Evolutionary conservation across 768 basidiomycete genomes (phyloP).

Genomic region (Serendipita vermifera): DNA sequence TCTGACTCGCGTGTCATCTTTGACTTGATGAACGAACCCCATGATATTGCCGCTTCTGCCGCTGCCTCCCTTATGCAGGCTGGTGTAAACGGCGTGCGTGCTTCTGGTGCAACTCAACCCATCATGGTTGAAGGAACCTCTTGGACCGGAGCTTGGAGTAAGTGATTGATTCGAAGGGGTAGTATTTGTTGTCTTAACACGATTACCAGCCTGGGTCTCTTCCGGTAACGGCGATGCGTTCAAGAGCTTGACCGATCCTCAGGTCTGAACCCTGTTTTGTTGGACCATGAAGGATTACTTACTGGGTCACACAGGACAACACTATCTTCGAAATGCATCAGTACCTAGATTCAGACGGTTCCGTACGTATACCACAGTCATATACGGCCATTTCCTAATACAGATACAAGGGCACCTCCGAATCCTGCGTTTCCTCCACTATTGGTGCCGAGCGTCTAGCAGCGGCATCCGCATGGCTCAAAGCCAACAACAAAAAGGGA

Average conservation of each 20-base stretch:
- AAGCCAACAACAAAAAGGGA: slow-evolving; percentile 46
- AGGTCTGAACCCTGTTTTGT: slow-evolving; percentile 29
- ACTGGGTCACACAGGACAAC: background rate
- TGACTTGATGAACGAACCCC: slow-evolving; percentile 52
- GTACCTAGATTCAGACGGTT: slow-evolving; percentile 55
- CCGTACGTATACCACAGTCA: too few relatives aligned
- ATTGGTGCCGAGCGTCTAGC: slow-evolving; percentile 46
- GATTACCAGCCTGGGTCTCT: slow-evolving; percentile 34
- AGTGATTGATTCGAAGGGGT: slow-evolving; percentile 13
- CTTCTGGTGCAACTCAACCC: slow-evolving; percentile 42
- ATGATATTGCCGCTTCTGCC: slow-evolving; percentile 38
- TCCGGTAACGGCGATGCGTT: slow-evolving; percentile 45
- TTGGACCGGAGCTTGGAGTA: slow-evolving; percentile 50
- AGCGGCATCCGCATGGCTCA: slow-evolving; percentile 44
- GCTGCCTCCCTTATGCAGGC: slow-evolving; percentile 49
- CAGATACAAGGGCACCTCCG: slow-evolving; percentile 30
- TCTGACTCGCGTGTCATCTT: slow-evolving; percentile 39
- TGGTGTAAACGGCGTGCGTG: slow-evolving; percentile 50
- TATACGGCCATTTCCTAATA: too few relatives aligned
- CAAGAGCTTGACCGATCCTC: slow-evolving; percentile 38
- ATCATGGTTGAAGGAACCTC: slow-evolving; percentile 31
- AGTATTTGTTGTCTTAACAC: background rate
- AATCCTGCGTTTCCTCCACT: slow-evolving; percentile 42
- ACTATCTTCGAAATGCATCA: slow-evolving; percentile 45
- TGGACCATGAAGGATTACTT: too few relatives aligned